A percentile compares a stretch with the other conserved stretches of the same genome.
These are phyloP conservation scores for Eucalyptus cloeziana DNA, from an alignment of 345 rosid species.

Conservation along the genomic window DNA sequence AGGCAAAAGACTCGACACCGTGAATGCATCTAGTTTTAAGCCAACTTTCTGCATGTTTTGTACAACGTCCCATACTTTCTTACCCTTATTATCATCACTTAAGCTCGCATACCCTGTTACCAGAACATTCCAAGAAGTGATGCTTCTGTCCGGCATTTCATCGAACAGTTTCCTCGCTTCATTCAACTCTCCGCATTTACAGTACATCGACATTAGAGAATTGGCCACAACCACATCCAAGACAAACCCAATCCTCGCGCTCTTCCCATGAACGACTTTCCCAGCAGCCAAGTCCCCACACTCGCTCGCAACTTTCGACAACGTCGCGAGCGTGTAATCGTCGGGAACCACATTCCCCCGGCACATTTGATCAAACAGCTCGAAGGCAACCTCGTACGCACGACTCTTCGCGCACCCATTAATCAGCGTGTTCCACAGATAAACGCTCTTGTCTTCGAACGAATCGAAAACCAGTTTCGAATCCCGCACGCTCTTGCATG, in stretches of 20 bases:
- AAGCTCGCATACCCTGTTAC: constrained; percentile 16
- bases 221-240: constrained; percentile 31
- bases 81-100: background rate
- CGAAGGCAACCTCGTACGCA: constrained; percentile 15
- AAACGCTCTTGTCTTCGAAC: constrained; percentile 8
- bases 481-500: constrained; percentile 1
- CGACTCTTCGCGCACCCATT: constrained; percentile 37
- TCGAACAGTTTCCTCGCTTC: constrained; percentile 28
- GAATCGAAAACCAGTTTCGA: constrained; percentile 36
- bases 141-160: constrained; percentile 39
- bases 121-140: constrained; percentile 31
- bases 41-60: constrained; percentile 23
- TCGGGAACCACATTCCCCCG: constrained; percentile 17
- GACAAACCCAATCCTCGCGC: constrained; percentile 24
- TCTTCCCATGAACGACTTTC: constrained; percentile 27
- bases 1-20: constrained; percentile 42
- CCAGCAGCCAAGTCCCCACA: constrained; percentile 22
- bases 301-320: constrained; percentile 31
- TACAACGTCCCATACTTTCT: constrained; percentile 12
- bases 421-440: constrained; percentile 44
- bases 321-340: constrained; percentile 38
- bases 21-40: constrained; percentile 39
- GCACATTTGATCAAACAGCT: constrained; percentile 25
- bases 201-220: constrained; percentile 54
- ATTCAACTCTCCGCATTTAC: constrained; percentile 15